Evolutionary conservation across 2,329 filamentous ascomycete species (phyloP).

Genomic region (Aspergillus sp.): DNA sequence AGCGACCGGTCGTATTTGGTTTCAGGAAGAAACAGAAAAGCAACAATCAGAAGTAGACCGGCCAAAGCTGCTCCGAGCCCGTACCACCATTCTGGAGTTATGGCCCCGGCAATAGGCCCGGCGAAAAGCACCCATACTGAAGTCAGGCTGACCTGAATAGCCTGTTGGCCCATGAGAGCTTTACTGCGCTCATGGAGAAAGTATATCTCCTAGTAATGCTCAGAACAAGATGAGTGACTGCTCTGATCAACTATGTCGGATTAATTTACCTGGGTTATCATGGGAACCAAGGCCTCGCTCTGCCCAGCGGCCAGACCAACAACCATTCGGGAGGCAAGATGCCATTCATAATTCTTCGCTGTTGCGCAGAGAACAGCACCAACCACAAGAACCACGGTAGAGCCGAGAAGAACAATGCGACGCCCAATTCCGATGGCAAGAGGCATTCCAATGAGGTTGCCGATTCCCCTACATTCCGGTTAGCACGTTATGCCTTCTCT

Average conservation of each 20-base stretch:
- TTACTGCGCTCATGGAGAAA: constrained; percentile 48
- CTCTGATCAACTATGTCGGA: too few relatives aligned
- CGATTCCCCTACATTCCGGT: constrained; percentile 29
- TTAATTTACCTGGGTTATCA: constrained; percentile 31
- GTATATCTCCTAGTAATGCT: constrained; percentile 30
- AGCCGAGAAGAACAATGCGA: constrained; percentile 32
- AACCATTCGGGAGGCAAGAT: constrained; percentile 40
- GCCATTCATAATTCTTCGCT: constrained; percentile 34
- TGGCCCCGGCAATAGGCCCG: constrained; percentile 43
- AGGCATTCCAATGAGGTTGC: constrained; percentile 34
- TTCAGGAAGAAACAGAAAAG: constrained; percentile 44
- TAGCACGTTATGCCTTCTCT: neutral
- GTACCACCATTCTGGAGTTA: constrained; percentile 47
- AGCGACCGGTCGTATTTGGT: constrained; percentile 43
- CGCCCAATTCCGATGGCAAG: constrained; percentile 37
- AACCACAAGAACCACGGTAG: constrained; percentile 29
- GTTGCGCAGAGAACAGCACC: constrained; percentile 29
- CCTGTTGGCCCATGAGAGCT: constrained; percentile 41
- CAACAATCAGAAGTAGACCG: constrained; percentile 34
- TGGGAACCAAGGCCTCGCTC: constrained; percentile 44
- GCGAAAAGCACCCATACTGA: constrained; percentile 42
- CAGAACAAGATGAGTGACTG: too few relatives aligned
- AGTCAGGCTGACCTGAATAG: constrained; percentile 41
- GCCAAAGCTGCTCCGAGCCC: constrained; percentile 39
- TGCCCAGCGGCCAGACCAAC: constrained; percentile 44